Conservation (phyloP, 371 early-diverging fungal species). For the Mucor lusitanicus region DNA sequence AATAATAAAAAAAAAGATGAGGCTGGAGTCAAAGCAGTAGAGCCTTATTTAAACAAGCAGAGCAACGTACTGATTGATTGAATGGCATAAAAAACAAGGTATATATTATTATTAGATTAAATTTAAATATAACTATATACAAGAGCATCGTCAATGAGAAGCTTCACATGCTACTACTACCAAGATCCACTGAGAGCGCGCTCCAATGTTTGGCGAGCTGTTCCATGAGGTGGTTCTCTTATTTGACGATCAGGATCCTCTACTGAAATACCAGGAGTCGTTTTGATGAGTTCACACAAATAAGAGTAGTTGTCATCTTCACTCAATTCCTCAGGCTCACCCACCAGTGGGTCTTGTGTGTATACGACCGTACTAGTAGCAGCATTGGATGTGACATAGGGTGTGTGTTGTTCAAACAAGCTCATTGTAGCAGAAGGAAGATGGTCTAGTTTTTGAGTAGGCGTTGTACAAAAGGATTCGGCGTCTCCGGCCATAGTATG, state of each 20-base stretch:
- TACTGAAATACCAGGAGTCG: constrained; percentile 5
- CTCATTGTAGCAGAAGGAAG: constrained; percentile 27
- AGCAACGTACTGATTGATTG: no score
- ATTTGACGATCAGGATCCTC: constrained; percentile 11
- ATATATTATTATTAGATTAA: no score
- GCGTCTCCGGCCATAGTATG: not conserved
- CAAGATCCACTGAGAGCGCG: constrained; percentile 9
- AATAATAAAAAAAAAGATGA: no score
- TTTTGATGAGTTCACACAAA: not conserved
- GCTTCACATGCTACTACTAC: not conserved
- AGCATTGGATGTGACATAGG: not conserved
- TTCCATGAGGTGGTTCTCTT: not conserved
- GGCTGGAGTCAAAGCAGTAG: no score
- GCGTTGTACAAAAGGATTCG: not conserved
- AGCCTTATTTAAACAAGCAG: no score
- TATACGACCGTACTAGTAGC: not conserved
- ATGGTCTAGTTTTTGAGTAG: constrained; percentile 7
- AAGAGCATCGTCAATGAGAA: no score
- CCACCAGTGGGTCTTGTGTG: constrained; percentile 19
- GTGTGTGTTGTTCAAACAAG: constrained; percentile 1
- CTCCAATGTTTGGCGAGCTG: constrained; percentile 8
- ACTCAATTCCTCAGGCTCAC: constrained; percentile 27
- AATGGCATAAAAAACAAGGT: no score
- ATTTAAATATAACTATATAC: no score
- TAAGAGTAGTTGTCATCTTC: constrained; percentile 13